Percentiles rank a stretch among this genome's conserved stretches.
phyloP scores from a whole-genome alignment of 306 rosid species.

The Cicer yamashitae region DNA sequence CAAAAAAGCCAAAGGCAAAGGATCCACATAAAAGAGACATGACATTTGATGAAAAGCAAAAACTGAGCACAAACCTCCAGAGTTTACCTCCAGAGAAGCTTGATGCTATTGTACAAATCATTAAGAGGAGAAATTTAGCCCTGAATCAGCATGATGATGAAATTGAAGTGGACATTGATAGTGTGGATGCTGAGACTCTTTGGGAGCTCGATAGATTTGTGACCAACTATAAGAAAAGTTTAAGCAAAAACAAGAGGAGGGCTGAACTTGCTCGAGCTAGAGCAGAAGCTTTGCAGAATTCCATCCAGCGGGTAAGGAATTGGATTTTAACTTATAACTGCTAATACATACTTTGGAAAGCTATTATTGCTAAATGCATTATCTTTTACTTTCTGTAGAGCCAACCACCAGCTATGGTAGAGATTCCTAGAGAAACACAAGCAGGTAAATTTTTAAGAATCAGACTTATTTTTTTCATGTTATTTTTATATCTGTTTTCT shows the following conservation, averaged over 20 bases:
- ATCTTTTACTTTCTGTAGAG: conserved; percentile 40
- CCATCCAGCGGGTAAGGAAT: conserved; percentile 56
- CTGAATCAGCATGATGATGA: conserved; percentile 84
- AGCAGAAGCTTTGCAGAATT: conserved; percentile 60
- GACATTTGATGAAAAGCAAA: conserved; percentile 92
- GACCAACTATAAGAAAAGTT: conserved; percentile 89
- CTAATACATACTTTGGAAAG: not conserved
- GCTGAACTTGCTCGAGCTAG: conserved; percentile 83
- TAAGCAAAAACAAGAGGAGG: conserved; percentile 90
- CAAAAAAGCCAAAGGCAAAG: conserved; percentile 94
- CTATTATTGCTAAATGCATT: conserved; percentile 29
- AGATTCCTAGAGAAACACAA: conserved; percentile 57
- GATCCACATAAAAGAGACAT: conserved; percentile 93
- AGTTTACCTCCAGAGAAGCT: conserved; percentile 82
- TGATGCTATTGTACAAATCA: conserved; percentile 83
- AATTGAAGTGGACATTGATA: conserved; percentile 95
- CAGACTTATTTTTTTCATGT: conserved; percentile 19
- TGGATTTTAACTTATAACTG: conserved; percentile 1
- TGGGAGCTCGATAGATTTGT: conserved; percentile 99
- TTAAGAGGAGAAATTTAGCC: conserved; percentile 75
- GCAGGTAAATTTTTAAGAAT: conserved; percentile 56
- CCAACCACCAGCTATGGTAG: conserved; percentile 53
- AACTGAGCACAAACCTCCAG: conserved; percentile 83
- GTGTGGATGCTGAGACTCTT: conserved; percentile 87
- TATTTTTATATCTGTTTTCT: conserved; percentile 23